Evolutionary conservation across 2,329 filamentous ascomycete genomes (phyloP), one percentile per base, ranked within the genome.

Genomic region (Fusarium gaditjirri): DNA sequence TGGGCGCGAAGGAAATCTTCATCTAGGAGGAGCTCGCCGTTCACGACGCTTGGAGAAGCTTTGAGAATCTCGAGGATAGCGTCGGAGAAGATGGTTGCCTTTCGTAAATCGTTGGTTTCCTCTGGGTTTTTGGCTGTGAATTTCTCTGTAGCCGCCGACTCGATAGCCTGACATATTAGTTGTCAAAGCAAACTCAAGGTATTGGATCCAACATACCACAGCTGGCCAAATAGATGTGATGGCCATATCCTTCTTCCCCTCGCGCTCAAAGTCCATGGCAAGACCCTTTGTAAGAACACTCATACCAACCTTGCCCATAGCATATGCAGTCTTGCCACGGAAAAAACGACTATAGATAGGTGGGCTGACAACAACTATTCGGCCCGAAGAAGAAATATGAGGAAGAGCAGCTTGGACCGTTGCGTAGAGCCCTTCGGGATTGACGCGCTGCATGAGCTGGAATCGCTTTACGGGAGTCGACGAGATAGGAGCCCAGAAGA

Each of bases 271-370:
- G 75, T 97, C 94, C 91, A 96, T 94, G 1, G 92, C 93, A 19
- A 97, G 83, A 0, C 94, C 94, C 78, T 94, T 93, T 0, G 92
- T 94, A 47, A 97, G 79, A 7, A 95, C 92, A 75, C 89, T 92
- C 94, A 97, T 97, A 47, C 86, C 93, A 6, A 95, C 87, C 78
- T 96, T 96, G 4, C 90, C 90, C 81, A 90, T 86, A 5, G 94
- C 93, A 82, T 97, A 97, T 19, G 92, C 93, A 3, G 93, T 93
- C 86, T 97, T 97, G 16, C 94, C 94, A 27, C 92, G 84, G 80
- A 96, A 95, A 81, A 97, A 97, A 35, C 94, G 87, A 70, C 89
- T 92, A 81, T 97, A 97, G 63, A 97, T 95, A 4, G 94, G 94
- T 29, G 94, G 94, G 77, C 90, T 93, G 60, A 97, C 92, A 60